Evolutionary conservation across 805 yeast genomes (phyloP), one percentile per base, ranked within the genome.

Genomic region (Yarrowia alimentaria): DNA sequence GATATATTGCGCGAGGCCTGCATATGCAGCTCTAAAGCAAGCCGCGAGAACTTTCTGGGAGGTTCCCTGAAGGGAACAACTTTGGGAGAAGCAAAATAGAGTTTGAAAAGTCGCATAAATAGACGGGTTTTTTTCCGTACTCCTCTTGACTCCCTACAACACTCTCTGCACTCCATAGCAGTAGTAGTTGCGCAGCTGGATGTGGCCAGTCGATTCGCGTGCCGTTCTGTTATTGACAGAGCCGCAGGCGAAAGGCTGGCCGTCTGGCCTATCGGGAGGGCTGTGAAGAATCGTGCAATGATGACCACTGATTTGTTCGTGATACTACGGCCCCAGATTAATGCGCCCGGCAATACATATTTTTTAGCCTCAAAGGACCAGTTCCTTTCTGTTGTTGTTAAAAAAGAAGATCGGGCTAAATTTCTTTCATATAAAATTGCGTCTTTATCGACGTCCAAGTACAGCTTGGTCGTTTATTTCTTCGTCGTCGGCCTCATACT

Each of bases 401-500:
- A 54, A 59, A 16, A 58, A 58, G 61, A 57, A 56, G 61, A 53
- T 33, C 54, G 54, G 57, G 60, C 43, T 32, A 58, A 54, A 58
- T 57, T 22, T 11, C 22, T 10, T 11, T 21, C 21, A 12, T 18
- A 14, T 24, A 26, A 16, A 7, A 16, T 16, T 11, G 28, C n/a
- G 10, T 22, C 14, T 5, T 16, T 30, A 8, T 14, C n/a, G n/a
- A n/a, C n/a, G n/a, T n/a, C n/a, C n/a, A n/a, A n/a, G n/a, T n/a
- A n/a, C n/a, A n/a, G n/a, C n/a, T n/a, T n/a, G n/a, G n/a, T n/a
- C n/a, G n/a, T n/a, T n/a, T n/a, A n/a, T n/a, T n/a, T n/a, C n/a
- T n/a, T n/a, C n/a, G n/a, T n/a, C n/a, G n/a, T n/a, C n/a, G n/a
- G n/a, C n/a, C n/a, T n/a, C n/a, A n/a, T n/a, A n/a, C n/a, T n/a